Conservation (phyloP, 2,329 filamentous ascomycete species). For the Sphaceloma murrayae region DNA sequence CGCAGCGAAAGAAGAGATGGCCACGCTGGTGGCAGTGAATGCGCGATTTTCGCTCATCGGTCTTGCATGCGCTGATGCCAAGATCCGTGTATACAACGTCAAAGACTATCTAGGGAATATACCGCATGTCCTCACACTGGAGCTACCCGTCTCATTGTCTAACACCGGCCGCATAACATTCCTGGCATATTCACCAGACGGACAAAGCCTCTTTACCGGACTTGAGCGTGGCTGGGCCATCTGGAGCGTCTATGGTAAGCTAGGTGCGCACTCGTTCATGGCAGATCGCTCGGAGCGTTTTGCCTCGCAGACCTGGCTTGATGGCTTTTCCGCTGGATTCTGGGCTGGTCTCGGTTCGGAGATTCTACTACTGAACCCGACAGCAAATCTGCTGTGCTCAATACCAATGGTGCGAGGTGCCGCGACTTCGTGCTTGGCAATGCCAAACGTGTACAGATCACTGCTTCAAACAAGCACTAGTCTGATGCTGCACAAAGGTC, state of each 20-base stretch:
- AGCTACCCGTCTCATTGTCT: constrained; percentile 55
- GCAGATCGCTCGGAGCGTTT: constrained; percentile 55
- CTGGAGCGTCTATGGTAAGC: constrained; percentile 96
- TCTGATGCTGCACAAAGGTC: constrained; percentile 70
- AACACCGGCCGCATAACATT: constrained; percentile 64
- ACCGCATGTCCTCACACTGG: constrained; percentile 70
- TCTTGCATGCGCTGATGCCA: constrained; percentile 69
- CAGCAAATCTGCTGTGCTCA: constrained; percentile 14
- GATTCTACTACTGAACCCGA: constrained; percentile 57
- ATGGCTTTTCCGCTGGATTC: constrained; percentile 62
- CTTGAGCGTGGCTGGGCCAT: constrained; percentile 89
- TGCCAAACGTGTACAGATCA: constrained; percentile 81
- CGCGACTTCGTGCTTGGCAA: constrained; percentile 82
- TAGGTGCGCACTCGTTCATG: constrained; percentile 73
- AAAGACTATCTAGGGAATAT: constrained; percentile 92
- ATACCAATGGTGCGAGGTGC: constrained; percentile 91
- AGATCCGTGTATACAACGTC: constrained; percentile 80
- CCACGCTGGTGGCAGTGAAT: constrained; percentile 73
- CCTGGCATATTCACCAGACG: constrained; percentile 83
- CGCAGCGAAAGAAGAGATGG: constrained; percentile 48
- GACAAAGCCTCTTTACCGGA: constrained; percentile 89
- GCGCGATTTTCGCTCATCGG: constrained; percentile 90
- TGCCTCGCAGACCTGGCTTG: constrained; percentile 64
- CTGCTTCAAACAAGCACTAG: constrained; percentile 80
- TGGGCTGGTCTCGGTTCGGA: constrained; percentile 88